Evolutionary conservation across 768 basidiomycete genomes (phyloP).

Genomic region (Tricholomella constricta): DNA sequence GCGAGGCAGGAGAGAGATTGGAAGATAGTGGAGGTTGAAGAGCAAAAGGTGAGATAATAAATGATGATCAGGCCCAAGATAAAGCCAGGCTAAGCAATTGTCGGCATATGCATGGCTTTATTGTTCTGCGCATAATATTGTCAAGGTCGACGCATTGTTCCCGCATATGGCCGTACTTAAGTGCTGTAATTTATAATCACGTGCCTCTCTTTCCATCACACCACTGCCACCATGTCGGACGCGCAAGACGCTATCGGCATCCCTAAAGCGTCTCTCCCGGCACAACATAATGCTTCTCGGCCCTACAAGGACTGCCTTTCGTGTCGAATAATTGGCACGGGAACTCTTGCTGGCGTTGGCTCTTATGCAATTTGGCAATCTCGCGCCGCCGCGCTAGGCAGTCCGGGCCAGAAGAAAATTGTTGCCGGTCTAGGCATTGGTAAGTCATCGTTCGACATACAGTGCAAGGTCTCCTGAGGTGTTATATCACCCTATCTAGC

Average conservation of each 20-base stretch:
- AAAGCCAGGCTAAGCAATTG: too few species aligned
- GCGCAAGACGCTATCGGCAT: not conserved
- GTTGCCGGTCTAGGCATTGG: constrained; percentile 66
- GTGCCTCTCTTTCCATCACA: not conserved
- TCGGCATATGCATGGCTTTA: too few species aligned
- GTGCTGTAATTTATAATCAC: too few species aligned
- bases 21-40: not conserved
- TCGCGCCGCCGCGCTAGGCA: constrained; percentile 63
- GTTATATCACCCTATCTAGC: constrained; percentile 18
- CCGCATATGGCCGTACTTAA: too few species aligned
- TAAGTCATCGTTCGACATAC: constrained; percentile 29
- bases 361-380: constrained; percentile 69
- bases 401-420: constrained; percentile 57
- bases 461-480: not conserved
- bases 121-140: too few species aligned
- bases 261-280: not conserved
- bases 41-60: too few species aligned
- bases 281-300: not conserved
- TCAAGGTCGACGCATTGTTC: too few species aligned
- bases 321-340: constrained; percentile 69
- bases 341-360: constrained; percentile 61
- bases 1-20: not conserved
- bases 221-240: not conserved
- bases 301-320: constrained; percentile 58
- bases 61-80: too few species aligned